Evolutionary conservation across 2,329 filamentous ascomycete species (phyloP), one percentile per base, ranked within the genome.

Genomic region (Diaporthe sp.): DNA sequence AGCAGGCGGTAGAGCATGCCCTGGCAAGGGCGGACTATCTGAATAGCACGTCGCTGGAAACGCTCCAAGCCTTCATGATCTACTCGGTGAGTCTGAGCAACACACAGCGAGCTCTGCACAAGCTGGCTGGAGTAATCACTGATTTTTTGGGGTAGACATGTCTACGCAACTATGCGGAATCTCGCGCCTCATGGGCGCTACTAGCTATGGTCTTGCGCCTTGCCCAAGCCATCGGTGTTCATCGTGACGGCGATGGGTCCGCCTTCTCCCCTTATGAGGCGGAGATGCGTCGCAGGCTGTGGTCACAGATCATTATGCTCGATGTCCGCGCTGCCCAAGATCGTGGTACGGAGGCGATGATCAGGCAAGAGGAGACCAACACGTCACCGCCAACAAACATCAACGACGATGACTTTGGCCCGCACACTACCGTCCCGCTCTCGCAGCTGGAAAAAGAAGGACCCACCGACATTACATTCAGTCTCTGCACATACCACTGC

Each of bases 291-390:
- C 87, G 91, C 12, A 86, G 92, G 3, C 80, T 93, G 0, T 93
- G 91, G 88, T 90, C 90, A 84, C 90, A 92, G 77, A 87, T 93
- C n/a, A 81, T 91, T 42, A 86, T 91, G n/a, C 85, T 92, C 2
- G 92, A 93, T 77, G 84, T 88, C 39, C 87, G 88, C 10, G 86
- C 87, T 1, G 86, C 89, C 9, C 89, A 91, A 78, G 86, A 91
- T 68, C 86, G 89, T 4, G 90, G 90, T 15, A 85, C 86, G 1
- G 86, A 83, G 22, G 82, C 86, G 15, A 82, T 86, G n/a, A 83
- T 89, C 9, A 81, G 85, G 12, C 79, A 81, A 7, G 81, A 84
- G n/a, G 82, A 81, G 17, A 88, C 86, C 77, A 86, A 89, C 78
- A 89, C 88, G 1, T 82, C 82, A 4, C 80, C 87, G 8, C 89